Evolutionary conservation across 495 filamentous ascomycete species (phyloP), one percentile per base, ranked within the genome.

Genomic region (Elasticomyces elasticus): DNA sequence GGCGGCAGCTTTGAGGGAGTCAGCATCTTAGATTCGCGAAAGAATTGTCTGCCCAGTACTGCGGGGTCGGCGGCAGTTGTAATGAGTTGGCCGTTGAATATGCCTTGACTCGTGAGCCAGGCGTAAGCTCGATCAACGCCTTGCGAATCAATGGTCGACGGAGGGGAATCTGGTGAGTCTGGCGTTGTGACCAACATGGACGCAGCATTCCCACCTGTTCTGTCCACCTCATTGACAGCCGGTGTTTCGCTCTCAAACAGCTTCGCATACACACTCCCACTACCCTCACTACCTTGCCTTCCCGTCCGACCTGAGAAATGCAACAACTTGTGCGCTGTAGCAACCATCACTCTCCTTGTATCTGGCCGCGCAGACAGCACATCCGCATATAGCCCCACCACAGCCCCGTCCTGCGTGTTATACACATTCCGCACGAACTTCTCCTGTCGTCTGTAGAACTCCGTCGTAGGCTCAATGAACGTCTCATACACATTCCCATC

Each of bases 401-500:
- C 76, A 1, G 83, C 76, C 3, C 82, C 85, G 62, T 94, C 90
- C 2, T 79, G 76, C 12, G 83, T 71, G 62, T 85, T 89, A 65
- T 88, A 88, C 52, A 98, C 76, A 6, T 71, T 71, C 67, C 87
- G 87, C 35, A 92, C 69, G 67, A 94, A 96, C 68, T 85, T 89
- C 71, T 96, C 94, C 70, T 97, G 90, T 64, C 89, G 84, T 49
- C 87, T 78, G 68, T 94, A 95, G 69, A 95, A 96, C 66, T 96
- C 91, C 42, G 82, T 87, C 19, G 87, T 82, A 5, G 87, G 87
- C 69, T 98, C 92, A 56, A 98, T 87, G 67, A 86, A 96, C n/a
- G 81, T 84, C 67, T 98, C 92, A 67, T 95, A 96, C 35, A 98
- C 76, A 66, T 86, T 91, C 20, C 94, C 92, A 74, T 98, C 94